Conservation (phyloP, 192 early-diverging fungal genomes). For the Coemansia asiatica region DNA sequence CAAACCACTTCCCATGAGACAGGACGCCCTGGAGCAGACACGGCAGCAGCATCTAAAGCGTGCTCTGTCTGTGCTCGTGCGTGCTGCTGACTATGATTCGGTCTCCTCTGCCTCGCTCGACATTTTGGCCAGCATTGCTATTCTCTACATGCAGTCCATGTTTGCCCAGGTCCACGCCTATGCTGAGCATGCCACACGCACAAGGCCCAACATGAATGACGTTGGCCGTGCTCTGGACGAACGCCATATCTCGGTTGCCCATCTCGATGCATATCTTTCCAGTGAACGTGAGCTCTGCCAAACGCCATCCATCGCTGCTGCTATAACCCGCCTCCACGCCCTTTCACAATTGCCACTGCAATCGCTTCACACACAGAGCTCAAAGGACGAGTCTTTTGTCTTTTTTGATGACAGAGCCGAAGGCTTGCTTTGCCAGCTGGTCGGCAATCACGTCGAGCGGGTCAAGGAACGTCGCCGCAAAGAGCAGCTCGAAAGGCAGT, state of each 20-base stretch:
- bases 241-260: conserved; percentile 28
- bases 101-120: conserved; percentile 35
- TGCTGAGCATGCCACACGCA: conserved; percentile 54
- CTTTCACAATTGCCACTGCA: conserved; percentile 9
- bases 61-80: conserved; percentile 38
- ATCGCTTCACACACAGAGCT: neutral
- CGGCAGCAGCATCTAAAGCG: conserved; percentile 41
- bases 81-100: conserved; percentile 31
- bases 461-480: conserved; percentile 15
- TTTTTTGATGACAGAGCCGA: conserved; percentile 41
- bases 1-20: conserved; percentile 14
- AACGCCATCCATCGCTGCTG: conserved; percentile 16
- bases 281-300: conserved; percentile 11
- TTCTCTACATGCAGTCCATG: conserved; percentile 52
- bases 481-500: conserved; percentile 13
- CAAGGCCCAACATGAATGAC: conserved; percentile 54
- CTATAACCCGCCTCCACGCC: conserved; percentile 16
- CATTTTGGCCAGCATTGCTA: conserved; percentile 33
- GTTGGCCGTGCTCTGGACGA: conserved; percentile 49
- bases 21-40: conserved; percentile 16
- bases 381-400: conserved; percentile 7
- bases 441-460: conserved; percentile 16
- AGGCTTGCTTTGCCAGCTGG: conserved; percentile 29
- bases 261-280: conserved; percentile 34
- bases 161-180: conserved; percentile 52